Evolutionary conservation across 2,329 filamentous ascomycete genomes (phyloP).

Genomic region (Cryphonectria naterciae): DNA sequence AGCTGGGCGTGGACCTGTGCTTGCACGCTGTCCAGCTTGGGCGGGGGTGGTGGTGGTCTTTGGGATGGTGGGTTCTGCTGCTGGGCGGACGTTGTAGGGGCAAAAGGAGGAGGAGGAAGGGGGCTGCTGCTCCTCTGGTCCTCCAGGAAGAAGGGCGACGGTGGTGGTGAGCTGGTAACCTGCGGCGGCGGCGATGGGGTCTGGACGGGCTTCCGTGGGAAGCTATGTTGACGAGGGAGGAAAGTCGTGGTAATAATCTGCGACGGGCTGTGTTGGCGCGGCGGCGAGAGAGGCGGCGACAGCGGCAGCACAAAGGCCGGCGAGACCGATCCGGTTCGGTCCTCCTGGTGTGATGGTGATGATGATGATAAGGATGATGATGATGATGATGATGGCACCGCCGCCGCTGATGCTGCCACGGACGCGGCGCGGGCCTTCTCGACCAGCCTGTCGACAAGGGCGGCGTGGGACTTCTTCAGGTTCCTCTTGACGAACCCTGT

Average conservation of each 20-base stretch:
- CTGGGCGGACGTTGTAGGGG: background rate
- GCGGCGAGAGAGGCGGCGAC: background rate
- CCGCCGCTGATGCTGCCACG: slow-evolving; percentile 31
- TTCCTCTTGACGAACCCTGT: slow-evolving; percentile 80
- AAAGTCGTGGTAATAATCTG: background rate
- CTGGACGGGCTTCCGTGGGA: slow-evolving; percentile 16
- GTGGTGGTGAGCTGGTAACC: background rate
- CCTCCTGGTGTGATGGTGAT: background rate
- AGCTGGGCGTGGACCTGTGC: slow-evolving; percentile 9
- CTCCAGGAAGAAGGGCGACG: slow-evolving; percentile 4
- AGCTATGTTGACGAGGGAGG: background rate
- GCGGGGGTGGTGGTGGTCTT: background rate
- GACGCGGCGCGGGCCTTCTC: slow-evolving; percentile 48
- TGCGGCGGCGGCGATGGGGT: slow-evolving; percentile 31
- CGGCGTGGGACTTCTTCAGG: slow-evolving; percentile 73
- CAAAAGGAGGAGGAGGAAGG: too few species aligned
- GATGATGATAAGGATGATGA: background rate
- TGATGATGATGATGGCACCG: background rate
- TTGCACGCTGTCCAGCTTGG: background rate
- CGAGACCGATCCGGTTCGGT: background rate
- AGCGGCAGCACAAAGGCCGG: slow-evolving; percentile 7
- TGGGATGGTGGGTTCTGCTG: background rate
- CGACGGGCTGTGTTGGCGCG: background rate
- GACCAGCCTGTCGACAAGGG: slow-evolving; percentile 68
- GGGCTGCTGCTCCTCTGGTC: background rate